Conservation (phyloP, 2,329 filamentous ascomycete species). For the Aspergillus sp. region DNA sequence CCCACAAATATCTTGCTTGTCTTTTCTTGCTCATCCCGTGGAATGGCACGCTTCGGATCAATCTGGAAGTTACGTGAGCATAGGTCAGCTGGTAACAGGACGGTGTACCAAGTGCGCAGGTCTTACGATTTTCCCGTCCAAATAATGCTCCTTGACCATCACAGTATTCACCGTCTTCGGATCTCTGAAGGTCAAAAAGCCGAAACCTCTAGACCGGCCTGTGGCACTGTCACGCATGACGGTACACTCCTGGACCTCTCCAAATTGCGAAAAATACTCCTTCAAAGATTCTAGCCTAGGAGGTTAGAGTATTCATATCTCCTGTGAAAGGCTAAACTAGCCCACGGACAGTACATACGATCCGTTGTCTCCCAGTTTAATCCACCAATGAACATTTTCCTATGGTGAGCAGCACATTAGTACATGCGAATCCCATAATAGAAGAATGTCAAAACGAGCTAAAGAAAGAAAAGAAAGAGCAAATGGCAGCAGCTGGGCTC, state of each 20-base stretch:
- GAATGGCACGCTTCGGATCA: conserved; percentile 95
- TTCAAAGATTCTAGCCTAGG: conserved; percentile 76
- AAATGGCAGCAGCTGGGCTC: not conserved
- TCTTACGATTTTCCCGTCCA: conserved; percentile 96
- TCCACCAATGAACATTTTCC: conserved; percentile 99
- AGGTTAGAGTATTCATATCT: conserved; percentile 26
- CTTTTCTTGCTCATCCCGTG: conserved; percentile 95
- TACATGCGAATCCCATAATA: conserved; percentile 14
- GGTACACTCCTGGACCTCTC: conserved; percentile 94
- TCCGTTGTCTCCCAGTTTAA: conserved; percentile 99
- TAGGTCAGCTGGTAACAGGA: not conserved
- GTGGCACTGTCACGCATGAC: conserved; percentile 98
- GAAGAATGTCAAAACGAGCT: not conserved
- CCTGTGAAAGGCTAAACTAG: not conserved
- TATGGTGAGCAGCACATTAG: conserved; percentile 48
- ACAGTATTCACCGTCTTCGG: conserved; percentile 98
- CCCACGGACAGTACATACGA: conserved; percentile 61
- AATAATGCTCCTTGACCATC: conserved; percentile 98
- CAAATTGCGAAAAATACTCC: conserved; percentile 97
- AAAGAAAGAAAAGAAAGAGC: not conserved
- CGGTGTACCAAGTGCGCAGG: conserved; percentile 6
- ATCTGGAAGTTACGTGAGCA: conserved; percentile 60
- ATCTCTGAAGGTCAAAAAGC: conserved; percentile 96
- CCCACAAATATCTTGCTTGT: conserved; percentile 99
- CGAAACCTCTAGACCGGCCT: conserved; percentile 91